Percentiles rank a stretch among this genome's conserved stretches.
These are phyloP conservation scores for Tulasnella sp. DNA, from an alignment of 768 basidiomycete genomes.

Conservation along the genomic window DNA sequence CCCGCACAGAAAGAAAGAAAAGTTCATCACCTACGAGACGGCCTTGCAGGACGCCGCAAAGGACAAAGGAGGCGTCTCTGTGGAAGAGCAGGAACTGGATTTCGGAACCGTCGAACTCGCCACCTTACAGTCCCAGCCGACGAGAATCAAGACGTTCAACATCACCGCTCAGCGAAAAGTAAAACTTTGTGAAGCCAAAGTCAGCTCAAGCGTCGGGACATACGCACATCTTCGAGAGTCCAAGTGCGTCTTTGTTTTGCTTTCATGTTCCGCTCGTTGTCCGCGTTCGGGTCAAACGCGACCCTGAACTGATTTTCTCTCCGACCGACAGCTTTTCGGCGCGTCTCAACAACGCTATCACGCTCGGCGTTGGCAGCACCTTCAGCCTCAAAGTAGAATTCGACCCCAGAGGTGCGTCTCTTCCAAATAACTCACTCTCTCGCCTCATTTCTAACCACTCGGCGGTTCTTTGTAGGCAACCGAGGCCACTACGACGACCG, in stretches of 20 bases:
- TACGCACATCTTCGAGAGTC: background rate
- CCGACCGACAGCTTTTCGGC: background rate
- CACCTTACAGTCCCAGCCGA: background rate
- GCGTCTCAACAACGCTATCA: background rate
- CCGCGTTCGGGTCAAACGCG: background rate
- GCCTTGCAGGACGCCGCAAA: background rate
- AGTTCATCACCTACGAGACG: background rate
- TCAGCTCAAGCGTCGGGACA: background rate
- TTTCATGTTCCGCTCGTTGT: background rate
- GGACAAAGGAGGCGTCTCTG: background rate
- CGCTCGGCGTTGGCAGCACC: background rate
- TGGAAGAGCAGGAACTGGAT: background rate
- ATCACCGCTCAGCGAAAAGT: background rate
- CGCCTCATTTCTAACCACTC: background rate
- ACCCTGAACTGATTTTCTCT: background rate
- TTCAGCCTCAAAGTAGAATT: background rate
- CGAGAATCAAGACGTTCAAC: background rate
- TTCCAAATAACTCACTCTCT: too few species aligned
- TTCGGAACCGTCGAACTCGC: slow-evolving; percentile 1
- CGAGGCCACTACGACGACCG: slow-evolving; percentile 9
- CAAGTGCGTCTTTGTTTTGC: background rate
- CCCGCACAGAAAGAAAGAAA: background rate
- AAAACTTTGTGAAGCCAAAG: background rate
- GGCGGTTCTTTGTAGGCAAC: background rate
- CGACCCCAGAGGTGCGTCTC: slow-evolving; percentile 1